Evolutionary conservation across 805 yeast genomes (phyloP), one percentile per base, ranked within the genome.

Genomic region (Ogataea siamensis): DNA sequence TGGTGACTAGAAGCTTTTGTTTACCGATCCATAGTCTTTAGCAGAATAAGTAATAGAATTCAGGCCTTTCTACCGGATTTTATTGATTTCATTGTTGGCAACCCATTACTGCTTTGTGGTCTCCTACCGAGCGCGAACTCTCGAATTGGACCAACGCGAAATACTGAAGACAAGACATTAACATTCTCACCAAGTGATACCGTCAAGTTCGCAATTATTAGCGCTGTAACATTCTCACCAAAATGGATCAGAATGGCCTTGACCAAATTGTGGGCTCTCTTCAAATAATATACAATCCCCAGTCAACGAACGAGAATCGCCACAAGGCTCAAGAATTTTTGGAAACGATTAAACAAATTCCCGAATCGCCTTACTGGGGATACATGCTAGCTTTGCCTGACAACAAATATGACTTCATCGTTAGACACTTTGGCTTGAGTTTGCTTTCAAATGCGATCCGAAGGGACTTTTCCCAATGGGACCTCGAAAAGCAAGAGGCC

Each of bases 301-400:
- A 68, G 43, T 73, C 88, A 3, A 59, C 74, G 26, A 85, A 86
- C 55, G 63, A 62, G 4, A 72, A 74, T 39, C 61, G 83, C 36
- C 67, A 71, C 29, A 68, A 67, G 40, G 82, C 83, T 5, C 83
- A 78, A 51, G 55, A 47, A 1, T 86, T 87, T 49, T 67, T 93
- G 21, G 96, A 88, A 50, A 67, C 77, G 8, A 76, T 91, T 17
- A 89, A 87, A 55, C 64, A 70, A 29, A 80, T 83, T 45, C 84
- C 81, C 7, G 94, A 89, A 56, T 81, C 95, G 14, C 97, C 99
- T 0, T 76, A 68, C 45, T 87, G 95, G 89, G 97, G 97, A 3
- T 91, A 82, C 62, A 87, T 84, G 58, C 71, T 93, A 42, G 87
- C 95, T 1, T 57, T 76, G 17, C 76, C 76, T 1, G 75, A 78